These are phyloP conservation scores for Sordariomycetes sp. DNA, from an alignment of 2,329 filamentous ascomycete species.

Conservation along the genomic window DNA sequence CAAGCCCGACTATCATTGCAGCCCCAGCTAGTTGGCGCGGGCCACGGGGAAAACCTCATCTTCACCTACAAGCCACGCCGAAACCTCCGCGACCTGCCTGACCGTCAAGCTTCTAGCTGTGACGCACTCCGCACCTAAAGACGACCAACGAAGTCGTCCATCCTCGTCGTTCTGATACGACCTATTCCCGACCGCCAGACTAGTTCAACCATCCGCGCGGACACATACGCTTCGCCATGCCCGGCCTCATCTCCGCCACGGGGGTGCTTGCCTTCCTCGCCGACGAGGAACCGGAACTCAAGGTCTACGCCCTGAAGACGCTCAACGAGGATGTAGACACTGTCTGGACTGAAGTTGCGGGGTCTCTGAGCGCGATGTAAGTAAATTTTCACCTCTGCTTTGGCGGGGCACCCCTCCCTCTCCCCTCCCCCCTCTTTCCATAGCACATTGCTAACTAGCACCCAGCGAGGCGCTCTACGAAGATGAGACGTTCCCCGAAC, in stretches of 20 bases:
- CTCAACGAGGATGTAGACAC: constrained; percentile 95
- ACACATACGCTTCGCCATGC: constrained; percentile 41
- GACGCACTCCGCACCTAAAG: neutral
- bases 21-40: neutral
- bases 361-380: constrained; percentile 85
- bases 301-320: constrained; percentile 87
- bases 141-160: neutral
- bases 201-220: neutral
- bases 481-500: constrained; percentile 87
- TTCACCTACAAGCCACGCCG: neutral
- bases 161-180: neutral
- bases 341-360: constrained; percentile 94
- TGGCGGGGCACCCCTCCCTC: neutral
- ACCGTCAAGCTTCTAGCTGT: constrained; percentile 9
- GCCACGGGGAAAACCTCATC: neutral
- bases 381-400: constrained; percentile 7
- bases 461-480: constrained; percentile 89
- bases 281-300: constrained; percentile 87
- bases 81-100: constrained; percentile 5
- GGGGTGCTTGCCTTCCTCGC: constrained; percentile 91
- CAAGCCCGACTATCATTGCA: neutral
- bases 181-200: neutral
- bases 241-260: constrained; percentile 84
- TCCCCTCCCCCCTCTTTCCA: neutral
- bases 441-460: constrained; percentile 4